phyloP scores from a whole-genome alignment of 179 eudicot genomes.

The Silene noctiflora region DNA sequence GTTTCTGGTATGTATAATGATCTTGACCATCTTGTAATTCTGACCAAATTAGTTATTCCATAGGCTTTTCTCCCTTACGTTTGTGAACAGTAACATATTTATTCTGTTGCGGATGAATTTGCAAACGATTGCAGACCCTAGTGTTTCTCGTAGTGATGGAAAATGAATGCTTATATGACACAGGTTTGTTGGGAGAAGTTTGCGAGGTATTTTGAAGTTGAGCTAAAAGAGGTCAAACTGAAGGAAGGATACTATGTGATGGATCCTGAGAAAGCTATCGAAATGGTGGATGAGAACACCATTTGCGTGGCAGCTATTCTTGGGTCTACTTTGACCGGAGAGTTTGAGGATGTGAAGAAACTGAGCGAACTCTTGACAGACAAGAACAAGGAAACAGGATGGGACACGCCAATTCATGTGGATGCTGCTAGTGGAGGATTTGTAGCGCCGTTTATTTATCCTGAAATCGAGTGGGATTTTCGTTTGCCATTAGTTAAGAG shows the following conservation, averaged over 20 bases:
- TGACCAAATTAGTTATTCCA: too few relatives aligned
- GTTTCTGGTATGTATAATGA: too few relatives aligned
- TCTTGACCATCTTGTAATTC: too few relatives aligned
- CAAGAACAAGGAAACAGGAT: not conserved
- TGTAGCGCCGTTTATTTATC: not conserved
- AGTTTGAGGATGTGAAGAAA: slow-evolving; percentile 4
- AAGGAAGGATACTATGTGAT: not conserved
- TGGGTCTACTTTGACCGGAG: not conserved
- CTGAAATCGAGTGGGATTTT: not conserved
- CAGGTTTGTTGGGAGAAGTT: not conserved
- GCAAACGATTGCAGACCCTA: too few relatives aligned
- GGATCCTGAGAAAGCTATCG: not conserved
- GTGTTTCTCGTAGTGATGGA: too few relatives aligned
- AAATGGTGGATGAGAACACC: not conserved
- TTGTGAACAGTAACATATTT: too few relatives aligned
- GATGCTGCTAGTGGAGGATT: slow-evolving; percentile 5
- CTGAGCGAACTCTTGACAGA: not conserved
- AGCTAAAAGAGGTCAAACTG: not conserved
- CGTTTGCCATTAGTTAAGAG: not conserved
- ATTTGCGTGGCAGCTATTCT: not conserved
- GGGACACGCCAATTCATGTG: not conserved
- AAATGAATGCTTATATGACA: not conserved
- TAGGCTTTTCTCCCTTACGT: too few relatives aligned
- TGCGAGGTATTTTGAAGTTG: not conserved
- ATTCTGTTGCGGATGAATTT: too few relatives aligned